These are phyloP conservation scores for Candida ponderosae DNA, from an alignment of 805 yeast genomes.

Conservation along the genomic window DNA sequence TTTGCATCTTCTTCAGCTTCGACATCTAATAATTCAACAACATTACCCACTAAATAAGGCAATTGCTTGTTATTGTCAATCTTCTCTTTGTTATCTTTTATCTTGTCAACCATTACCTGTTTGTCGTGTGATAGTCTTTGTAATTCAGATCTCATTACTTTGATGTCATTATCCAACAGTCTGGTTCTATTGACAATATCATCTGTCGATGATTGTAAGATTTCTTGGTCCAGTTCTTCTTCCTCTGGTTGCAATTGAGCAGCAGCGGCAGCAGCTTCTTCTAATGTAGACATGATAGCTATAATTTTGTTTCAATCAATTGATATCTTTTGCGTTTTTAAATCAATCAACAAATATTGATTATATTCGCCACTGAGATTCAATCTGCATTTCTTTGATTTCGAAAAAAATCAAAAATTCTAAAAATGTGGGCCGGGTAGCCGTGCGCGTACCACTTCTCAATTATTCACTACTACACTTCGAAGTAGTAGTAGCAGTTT, in stretches of 20 bases:
- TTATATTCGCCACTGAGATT: too few species aligned
- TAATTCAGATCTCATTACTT: slow-evolving; percentile 86
- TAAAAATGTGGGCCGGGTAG: too few species aligned
- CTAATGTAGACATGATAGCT: slow-evolving; percentile 65
- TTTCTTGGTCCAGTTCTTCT: slow-evolving; percentile 73
- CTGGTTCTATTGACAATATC: slow-evolving; percentile 84
- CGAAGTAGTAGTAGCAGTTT: too few species aligned
- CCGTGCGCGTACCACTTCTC: too few species aligned
- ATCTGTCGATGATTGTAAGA: slow-evolving; percentile 65
- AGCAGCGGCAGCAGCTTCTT: slow-evolving; percentile 65
- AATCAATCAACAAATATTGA: too few species aligned
- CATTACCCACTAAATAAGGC: slow-evolving; percentile 94
- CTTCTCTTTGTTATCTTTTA: slow-evolving; percentile 93
- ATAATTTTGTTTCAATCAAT: neutral
- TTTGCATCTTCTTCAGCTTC: slow-evolving; percentile 76
- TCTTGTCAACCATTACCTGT: slow-evolving; percentile 85
- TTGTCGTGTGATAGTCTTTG: slow-evolving; percentile 90
- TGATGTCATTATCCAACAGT: slow-evolving; percentile 88
- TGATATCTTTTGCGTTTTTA: too few species aligned
- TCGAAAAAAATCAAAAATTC: too few species aligned
- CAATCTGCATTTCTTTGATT: too few species aligned
- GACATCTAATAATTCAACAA: slow-evolving; percentile 87
- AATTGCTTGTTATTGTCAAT: slow-evolving; percentile 91
- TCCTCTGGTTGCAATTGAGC: slow-evolving; percentile 31
- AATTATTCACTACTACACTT: too few species aligned